phyloP scores from a whole-genome alignment of 2,329 filamentous ascomycete species.

The Diaporthe sp. region DNA sequence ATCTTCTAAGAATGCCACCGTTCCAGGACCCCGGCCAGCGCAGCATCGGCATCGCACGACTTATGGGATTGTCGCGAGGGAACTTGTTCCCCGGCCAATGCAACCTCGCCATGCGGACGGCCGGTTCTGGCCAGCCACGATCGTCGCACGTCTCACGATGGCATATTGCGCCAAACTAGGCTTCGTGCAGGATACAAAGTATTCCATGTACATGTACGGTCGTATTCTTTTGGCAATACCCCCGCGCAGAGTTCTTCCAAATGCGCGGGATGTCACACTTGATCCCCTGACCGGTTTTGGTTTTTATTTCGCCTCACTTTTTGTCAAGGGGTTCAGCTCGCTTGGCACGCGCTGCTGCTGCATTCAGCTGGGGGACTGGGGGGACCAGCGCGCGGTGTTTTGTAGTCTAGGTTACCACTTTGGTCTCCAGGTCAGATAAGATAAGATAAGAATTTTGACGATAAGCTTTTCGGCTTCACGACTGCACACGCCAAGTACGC shows the following conservation, averaged over 20 bases:
- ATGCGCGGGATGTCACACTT: constrained; percentile 3
- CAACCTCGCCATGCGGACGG: constrained; percentile 24
- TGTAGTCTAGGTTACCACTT: background rate
- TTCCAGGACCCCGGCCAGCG: background rate
- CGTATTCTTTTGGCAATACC: background rate
- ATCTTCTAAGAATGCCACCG: constrained; percentile 7
- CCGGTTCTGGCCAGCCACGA: constrained; percentile 19
- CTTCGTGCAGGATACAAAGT: background rate
- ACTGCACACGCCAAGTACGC: background rate
- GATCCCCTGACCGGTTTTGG: background rate
- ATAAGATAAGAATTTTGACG: constrained; percentile 12
- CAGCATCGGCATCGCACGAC: constrained; percentile 11
- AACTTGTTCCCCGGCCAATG: constrained; percentile 9
- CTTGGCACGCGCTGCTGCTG: background rate
- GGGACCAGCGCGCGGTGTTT: background rate
- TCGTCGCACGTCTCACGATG: constrained; percentile 14
- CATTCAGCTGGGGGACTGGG: background rate
- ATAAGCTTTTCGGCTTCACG: constrained; percentile 18
- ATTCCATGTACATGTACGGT: constrained; percentile 18
- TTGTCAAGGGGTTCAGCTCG: constrained; percentile 4
- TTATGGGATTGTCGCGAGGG: constrained; percentile 14
- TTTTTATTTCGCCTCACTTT: constrained; percentile 14
- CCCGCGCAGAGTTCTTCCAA: background rate
- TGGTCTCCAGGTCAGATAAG: background rate
- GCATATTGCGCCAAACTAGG: background rate